A percentile compares a stretch with the other conserved stretches of the same genome.
Conservation (phyloP, 352 stramenopile genomes). For the Globisporangium nunn region DNA sequence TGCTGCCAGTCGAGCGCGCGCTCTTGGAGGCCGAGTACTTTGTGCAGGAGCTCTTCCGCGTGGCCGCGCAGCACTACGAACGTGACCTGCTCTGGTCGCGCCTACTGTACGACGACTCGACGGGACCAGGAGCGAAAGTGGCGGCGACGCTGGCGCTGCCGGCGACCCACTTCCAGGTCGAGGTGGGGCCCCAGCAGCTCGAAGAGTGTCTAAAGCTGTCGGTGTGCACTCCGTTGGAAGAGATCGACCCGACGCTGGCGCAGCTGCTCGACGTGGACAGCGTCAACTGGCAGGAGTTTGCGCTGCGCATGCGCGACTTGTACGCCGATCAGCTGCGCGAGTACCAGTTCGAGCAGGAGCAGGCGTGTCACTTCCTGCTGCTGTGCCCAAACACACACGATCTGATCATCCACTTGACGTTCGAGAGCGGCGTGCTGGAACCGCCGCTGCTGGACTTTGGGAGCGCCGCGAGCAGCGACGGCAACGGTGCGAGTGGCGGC, state of each 20-base stretch:
- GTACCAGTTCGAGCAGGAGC: conserved; percentile 78
- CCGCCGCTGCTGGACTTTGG: conserved; percentile 7
- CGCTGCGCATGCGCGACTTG: conserved; percentile 62
- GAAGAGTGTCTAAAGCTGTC: conserved; percentile 80
- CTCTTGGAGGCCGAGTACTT: conserved; percentile 75
- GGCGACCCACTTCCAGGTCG: conserved; percentile 50
- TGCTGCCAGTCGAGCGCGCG: conserved; percentile 54
- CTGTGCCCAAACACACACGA: conserved; percentile 79
- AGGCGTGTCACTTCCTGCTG: conserved; percentile 69
- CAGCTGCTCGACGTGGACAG: conserved; percentile 58
- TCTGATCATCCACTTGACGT: conserved; percentile 83
- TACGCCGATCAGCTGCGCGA: conserved; percentile 77
- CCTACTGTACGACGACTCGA: conserved; percentile 62
- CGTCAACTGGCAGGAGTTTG: conserved; percentile 78
- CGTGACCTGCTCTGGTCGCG: conserved; percentile 83
- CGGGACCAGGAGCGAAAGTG: conserved; percentile 40
- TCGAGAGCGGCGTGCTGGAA: conserved; percentile 34
- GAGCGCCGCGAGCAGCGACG: conserved; percentile 16
- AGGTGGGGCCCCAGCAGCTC: conserved; percentile 75
- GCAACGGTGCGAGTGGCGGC: conserved; percentile 1
- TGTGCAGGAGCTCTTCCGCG: conserved; percentile 69
- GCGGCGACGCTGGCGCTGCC: conserved; percentile 46
- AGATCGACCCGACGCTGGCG: conserved; percentile 64
- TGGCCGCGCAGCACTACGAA: conserved; percentile 76
- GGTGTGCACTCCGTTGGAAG: conserved; percentile 68